Conservation (phyloP, 2,329 filamentous ascomycete species). For the Lasiodiplodia gonubiensis region DNA sequence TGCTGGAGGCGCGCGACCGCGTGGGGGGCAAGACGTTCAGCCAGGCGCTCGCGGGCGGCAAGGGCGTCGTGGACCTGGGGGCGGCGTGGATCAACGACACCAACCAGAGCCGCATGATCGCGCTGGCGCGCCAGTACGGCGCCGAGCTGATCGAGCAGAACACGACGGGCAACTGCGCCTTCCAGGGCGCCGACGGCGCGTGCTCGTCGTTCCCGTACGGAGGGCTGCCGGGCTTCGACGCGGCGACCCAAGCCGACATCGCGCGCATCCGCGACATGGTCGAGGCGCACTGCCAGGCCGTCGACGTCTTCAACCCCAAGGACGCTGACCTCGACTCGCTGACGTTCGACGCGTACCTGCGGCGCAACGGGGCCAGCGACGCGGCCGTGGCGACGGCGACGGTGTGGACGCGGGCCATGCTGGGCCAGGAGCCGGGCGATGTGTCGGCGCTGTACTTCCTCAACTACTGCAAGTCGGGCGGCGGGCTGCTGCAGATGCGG, state of each 20-base stretch:
- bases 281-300: constrained; percentile 48
- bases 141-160: constrained; percentile 57
- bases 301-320: constrained; percentile 32
- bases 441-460: constrained; percentile 61
- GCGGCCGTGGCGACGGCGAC: constrained; percentile 46
- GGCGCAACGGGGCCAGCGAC: constrained; percentile 39
- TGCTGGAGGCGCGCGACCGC: constrained; percentile 58
- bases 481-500: constrained; percentile 58
- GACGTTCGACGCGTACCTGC: constrained; percentile 49
- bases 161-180: constrained; percentile 51
- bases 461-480: constrained; percentile 60
- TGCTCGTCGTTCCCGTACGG: constrained; percentile 41
- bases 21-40: constrained; percentile 61
- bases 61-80: constrained; percentile 55
- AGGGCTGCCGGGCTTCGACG: constrained; percentile 34
- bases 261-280: constrained; percentile 43
- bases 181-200: constrained; percentile 46
- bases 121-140: constrained; percentile 49
- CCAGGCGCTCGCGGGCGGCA: constrained; percentile 39
- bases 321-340: constrained; percentile 38
- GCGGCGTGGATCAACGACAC: constrained; percentile 67
- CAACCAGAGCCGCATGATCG: constrained; percentile 56
- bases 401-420: constrained; percentile 58
- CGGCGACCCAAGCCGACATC: constrained; percentile 29
- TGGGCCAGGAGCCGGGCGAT: constrained; percentile 58